A percentile compares a stretch with the other conserved stretches of the same genome.
phyloP scores from a whole-genome alignment of 2,329 filamentous ascomycete species.

The Dothideomycetes sp. region DNA sequence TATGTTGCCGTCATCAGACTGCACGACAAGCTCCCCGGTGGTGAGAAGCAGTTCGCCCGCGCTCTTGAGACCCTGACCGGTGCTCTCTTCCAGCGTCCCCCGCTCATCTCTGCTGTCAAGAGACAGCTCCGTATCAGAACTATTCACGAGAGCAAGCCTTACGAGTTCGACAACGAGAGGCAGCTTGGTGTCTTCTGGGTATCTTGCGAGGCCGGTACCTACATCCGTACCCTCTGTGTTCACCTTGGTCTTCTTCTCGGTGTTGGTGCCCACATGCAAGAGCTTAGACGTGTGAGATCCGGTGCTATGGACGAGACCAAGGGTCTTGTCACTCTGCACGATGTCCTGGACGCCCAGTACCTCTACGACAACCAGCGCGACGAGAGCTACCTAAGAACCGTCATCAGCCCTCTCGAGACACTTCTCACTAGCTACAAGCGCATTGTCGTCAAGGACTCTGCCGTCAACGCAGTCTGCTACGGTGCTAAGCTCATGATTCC shows the following conservation, averaged over 20 bases:
- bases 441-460: constrained; percentile 92
- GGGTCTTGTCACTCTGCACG: constrained; percentile 85
- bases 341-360: constrained; percentile 94
- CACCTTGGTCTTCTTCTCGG: constrained; percentile 70
- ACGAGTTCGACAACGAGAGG: constrained; percentile 95
- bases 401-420: constrained; percentile 87
- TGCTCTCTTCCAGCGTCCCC: constrained; percentile 92
- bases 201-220: constrained; percentile 95
- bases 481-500: constrained; percentile 99
- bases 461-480: constrained; percentile 95
- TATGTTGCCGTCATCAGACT: constrained; percentile 93
- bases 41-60: constrained; percentile 82
- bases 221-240: constrained; percentile 96
- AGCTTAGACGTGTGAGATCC: constrained; percentile 83
- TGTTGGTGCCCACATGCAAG: constrained; percentile 96
- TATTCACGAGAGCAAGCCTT: constrained; percentile 91
- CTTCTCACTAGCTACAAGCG: constrained; percentile 90
- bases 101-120: constrained; percentile 97
- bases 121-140: constrained; percentile 95
- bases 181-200: constrained; percentile 99
- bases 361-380: constrained; percentile 90
- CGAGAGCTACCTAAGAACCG: constrained; percentile 80
- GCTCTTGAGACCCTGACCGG: constrained; percentile 93
- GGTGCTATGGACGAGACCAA: constrained; percentile 91
- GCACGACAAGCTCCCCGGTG: constrained; percentile 89